phyloP scores from a whole-genome alignment of 331 rosid genomes.

The Ulmus americana region DNA sequence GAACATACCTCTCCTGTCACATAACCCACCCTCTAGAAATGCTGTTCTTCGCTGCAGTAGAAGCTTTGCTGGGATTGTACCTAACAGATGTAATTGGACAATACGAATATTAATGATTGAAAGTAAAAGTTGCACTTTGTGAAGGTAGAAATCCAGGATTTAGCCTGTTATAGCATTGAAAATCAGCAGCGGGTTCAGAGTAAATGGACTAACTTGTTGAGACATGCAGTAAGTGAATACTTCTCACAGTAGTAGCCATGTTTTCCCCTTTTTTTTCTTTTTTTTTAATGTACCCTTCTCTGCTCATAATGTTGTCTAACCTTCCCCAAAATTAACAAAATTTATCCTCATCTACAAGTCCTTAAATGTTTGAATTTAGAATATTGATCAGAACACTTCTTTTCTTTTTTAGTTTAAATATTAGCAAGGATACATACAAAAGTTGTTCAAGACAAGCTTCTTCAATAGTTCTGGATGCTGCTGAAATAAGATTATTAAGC shows the following conservation, averaged over 20 bases:
- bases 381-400: not conserved
- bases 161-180: too few relatives aligned
- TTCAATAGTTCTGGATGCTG: conserved; percentile 82
- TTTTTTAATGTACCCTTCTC: conserved; percentile 30
- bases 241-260: too few relatives aligned
- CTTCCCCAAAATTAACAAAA: not conserved
- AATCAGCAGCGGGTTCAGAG: too few relatives aligned
- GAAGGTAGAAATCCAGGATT: too few relatives aligned
- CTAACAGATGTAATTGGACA: conserved; percentile 35
- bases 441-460: conserved; percentile 85
- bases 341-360: not conserved
- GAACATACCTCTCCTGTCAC: conserved; percentile 56
- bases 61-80: conserved; percentile 90
- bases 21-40: conserved; percentile 79
- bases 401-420: not conserved
- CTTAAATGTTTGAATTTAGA: not conserved
- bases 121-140: too few relatives aligned
- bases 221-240: too few relatives aligned
- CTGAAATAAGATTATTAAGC: conserved; percentile 79
- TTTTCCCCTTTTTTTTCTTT: not conserved
- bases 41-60: conserved; percentile 91
- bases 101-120: too few relatives aligned
- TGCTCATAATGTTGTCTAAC: not conserved
- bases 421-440: conserved; percentile 54
- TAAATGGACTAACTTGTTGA: too few relatives aligned